A percentile compares a stretch with the other conserved stretches of the same genome.
phyloP scores from a whole-genome alignment of 2,329 filamentous ascomycete genomes.

The Didymella glomerata region DNA sequence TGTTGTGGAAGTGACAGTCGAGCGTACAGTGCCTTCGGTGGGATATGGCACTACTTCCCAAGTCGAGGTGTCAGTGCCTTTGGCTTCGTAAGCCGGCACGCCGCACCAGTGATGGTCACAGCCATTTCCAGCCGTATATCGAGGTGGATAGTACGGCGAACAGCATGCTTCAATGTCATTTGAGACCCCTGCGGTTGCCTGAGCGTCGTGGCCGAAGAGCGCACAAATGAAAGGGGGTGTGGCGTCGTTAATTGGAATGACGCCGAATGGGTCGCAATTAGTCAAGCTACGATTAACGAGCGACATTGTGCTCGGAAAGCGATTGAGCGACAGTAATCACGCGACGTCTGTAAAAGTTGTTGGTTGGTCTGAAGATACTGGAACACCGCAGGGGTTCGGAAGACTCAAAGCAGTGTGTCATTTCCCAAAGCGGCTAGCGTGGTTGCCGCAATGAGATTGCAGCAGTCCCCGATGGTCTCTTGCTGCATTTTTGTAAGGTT shows the following conservation, averaged over 20 bases:
- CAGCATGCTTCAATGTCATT: background rate
- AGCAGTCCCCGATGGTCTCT: no score
- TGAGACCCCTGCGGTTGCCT: background rate
- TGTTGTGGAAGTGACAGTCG: background rate
- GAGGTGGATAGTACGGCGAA: background rate
- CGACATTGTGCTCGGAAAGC: background rate
- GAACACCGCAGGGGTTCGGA: no score
- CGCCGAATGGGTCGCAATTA: background rate
- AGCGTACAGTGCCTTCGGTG: background rate
- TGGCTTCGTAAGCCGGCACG: background rate
- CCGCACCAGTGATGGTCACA: background rate
- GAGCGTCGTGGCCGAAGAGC: slow-evolving; percentile 7
- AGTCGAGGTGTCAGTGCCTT: background rate
- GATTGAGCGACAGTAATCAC: background rate
- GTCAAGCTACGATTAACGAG: background rate
- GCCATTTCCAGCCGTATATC: background rate
- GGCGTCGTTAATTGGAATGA: background rate
- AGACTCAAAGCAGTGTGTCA: background rate
- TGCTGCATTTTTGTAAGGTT: no score
- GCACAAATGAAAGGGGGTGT: background rate
- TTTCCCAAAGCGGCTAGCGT: no score
- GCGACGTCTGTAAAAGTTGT: background rate
- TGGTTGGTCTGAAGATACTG: background rate
- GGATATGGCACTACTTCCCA: background rate
- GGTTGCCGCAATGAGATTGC: no score